phyloP scores from a whole-genome alignment of 345 rosid genomes.

The Raphanus sativus region DNA sequence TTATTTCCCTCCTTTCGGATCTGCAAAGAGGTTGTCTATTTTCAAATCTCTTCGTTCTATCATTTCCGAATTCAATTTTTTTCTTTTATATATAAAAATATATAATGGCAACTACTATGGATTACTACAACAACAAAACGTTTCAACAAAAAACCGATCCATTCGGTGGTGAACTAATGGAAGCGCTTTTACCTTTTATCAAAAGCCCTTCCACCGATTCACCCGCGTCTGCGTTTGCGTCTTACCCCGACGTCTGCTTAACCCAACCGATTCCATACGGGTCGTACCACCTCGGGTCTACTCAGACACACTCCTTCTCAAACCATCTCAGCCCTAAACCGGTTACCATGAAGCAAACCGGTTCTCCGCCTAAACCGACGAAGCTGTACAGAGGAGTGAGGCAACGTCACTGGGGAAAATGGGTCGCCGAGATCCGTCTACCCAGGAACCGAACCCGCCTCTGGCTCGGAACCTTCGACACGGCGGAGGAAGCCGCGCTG shows the following conservation, averaged over 20 bases:
- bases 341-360: conserved; percentile 60
- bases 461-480: conserved; percentile 97
- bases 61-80: background rate
- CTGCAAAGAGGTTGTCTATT: conserved; percentile 63
- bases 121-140: conserved; percentile 51
- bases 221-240: conserved; percentile 25
- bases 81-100: background rate
- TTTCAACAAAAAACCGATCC: conserved; percentile 44
- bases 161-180: conserved; percentile 82
- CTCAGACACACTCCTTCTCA: conserved; percentile 14
- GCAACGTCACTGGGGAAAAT: conserved; percentile 96
- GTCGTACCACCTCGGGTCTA: conserved; percentile 37
- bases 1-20: conserved; percentile 49
- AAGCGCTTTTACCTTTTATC: conserved; percentile 91
- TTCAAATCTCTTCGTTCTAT: conserved; percentile 45
- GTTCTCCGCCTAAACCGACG: conserved; percentile 46
- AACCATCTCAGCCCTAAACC: conserved; percentile 51
- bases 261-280: conserved; percentile 37
- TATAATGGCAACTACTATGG: conserved; percentile 51
- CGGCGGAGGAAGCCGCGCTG: conserved; percentile 93
- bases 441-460: conserved; percentile 92
- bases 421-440: conserved; percentile 97
- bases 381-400: conserved; percentile 92
- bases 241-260: conserved; percentile 25
- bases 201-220: conserved; percentile 45